phyloP scores from a whole-genome alignment of 768 basidiomycete genomes.

The Lactarius vividus region DNA sequence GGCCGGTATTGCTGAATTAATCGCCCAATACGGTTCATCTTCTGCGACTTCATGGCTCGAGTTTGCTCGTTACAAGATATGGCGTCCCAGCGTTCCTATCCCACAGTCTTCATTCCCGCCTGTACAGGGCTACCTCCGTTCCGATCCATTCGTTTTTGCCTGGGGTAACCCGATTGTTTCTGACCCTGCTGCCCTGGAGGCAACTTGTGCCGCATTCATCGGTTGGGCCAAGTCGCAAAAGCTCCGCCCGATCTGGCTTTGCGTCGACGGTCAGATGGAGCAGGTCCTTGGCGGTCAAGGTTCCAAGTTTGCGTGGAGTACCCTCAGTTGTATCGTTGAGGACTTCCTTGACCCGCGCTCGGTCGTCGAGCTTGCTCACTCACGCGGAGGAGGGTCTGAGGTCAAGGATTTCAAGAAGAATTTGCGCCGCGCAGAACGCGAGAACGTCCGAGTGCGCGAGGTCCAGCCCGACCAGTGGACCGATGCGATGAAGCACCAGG shows the following conservation, averaged over 20 bases:
- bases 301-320: conserved; percentile 50
- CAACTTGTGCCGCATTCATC: conserved; percentile 44
- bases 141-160: conserved; percentile 38
- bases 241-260: conserved; percentile 58
- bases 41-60: conserved; percentile 73
- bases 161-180: conserved; percentile 31
- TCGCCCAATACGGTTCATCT: conserved; percentile 64
- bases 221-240: conserved; percentile 40
- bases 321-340: conserved; percentile 62
- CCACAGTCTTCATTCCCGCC: conserved; percentile 51
- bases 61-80: conserved; percentile 43
- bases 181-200: conserved; percentile 39
- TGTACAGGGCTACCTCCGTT: conserved; percentile 61
- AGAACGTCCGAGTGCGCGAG: conserved; percentile 49
- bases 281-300: conserved; percentile 44
- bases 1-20: conserved; percentile 37
- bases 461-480: conserved; percentile 42
- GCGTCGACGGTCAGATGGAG: conserved; percentile 53
- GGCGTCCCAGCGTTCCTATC: conserved; percentile 64
- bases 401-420: conserved; percentile 64
- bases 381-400: conserved; percentile 29
- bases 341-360: conserved; percentile 45
- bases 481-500: conserved; percentile 42
- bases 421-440: conserved; percentile 54
- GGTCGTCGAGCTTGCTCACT: conserved; percentile 46